Base-by-base conservation (phyloP, 2,329 filamentous ascomycete species). In the Phialocephala subalpina region DNA sequence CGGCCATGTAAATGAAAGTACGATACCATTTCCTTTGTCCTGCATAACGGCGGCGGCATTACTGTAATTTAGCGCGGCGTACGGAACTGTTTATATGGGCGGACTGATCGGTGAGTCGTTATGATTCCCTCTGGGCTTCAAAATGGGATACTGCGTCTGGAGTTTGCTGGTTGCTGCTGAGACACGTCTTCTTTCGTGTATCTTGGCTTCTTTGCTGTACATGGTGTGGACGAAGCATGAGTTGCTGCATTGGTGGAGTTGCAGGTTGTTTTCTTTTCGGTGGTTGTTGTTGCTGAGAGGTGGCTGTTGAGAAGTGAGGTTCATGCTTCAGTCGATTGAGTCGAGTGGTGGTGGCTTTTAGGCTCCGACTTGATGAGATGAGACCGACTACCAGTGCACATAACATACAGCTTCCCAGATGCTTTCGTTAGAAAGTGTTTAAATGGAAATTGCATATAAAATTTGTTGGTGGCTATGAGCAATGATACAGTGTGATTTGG, bases 1-100 rank as follows among this genome's bases (percentile, higher is more conserved):
- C 72, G 4, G 70, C 71, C 36, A 72, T 74, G 69, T 72, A 69
- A 58, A 49, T 5, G 29, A 33, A 33, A 33, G 29, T 33, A 5
- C 9, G 4, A 9, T 33, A 33, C 4, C 20, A 47, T 25, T 20
- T 63, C 42, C 61, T 65, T 52, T 29, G 18, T 35, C 27, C 40
- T 45, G 14, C 36, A 59, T 47, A 53, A 58, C 12, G 16, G 56
- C 63, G 7, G 49, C 49, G 11, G 22, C 49, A 12, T 63, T 59
- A 47, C 59, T 52, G 59, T 45, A 56, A 42, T 63, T 63, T 58
- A 56, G 60, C 63, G 60, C 60, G 53, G 58, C 55, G 62, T 45
- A 57, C 53, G 8, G 40, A 40, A 60, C 25, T 27, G 22, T 18
- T 29, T n/a, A 53, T 53, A 29, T 22, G 45, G 45, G 7, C n/a